Evolutionary conservation across 2,329 filamentous ascomycete species (phyloP).

Genomic region (Akanthomyces dipterigenus): DNA sequence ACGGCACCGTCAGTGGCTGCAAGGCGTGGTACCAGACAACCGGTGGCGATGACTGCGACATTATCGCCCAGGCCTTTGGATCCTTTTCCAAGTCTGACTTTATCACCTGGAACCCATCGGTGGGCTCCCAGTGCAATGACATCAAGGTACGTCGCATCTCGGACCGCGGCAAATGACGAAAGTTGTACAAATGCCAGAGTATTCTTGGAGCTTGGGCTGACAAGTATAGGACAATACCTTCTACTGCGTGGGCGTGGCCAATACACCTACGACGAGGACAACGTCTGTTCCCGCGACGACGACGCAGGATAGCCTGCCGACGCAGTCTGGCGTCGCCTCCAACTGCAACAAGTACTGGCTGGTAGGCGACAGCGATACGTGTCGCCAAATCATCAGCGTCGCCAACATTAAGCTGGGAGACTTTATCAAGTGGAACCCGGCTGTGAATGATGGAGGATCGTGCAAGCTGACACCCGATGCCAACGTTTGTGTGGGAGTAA

Average conservation of each 20-base stretch:
- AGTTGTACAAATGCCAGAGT: background rate
- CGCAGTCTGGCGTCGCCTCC: constrained; percentile 9
- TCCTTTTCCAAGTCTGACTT: constrained; percentile 8
- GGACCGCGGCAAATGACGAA: background rate
- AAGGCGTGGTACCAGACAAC: constrained; percentile 15
- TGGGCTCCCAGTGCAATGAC: background rate
- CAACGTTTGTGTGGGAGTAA: background rate
- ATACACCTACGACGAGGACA: constrained; percentile 16
- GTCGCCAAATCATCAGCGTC: background rate
- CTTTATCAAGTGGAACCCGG: constrained; percentile 6
- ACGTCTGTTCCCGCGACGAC: background rate
- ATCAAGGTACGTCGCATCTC: background rate
- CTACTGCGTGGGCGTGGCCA: constrained; percentile 15
- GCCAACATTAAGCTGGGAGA: background rate
- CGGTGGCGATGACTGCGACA: constrained; percentile 7
- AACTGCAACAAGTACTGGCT: constrained; percentile 13
- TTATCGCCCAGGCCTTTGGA: constrained; percentile 12
- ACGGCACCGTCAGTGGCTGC: constrained; percentile 12
- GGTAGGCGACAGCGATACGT: constrained; percentile 2
- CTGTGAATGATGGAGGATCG: background rate
- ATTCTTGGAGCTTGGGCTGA: background rate
- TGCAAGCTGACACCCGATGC: background rate
- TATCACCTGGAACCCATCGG: background rate
- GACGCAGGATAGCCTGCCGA: background rate
- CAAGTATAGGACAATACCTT: background rate